Conservation (phyloP, 768 basidiomycete genomes). For the Tricholoma matsutake region DNA sequence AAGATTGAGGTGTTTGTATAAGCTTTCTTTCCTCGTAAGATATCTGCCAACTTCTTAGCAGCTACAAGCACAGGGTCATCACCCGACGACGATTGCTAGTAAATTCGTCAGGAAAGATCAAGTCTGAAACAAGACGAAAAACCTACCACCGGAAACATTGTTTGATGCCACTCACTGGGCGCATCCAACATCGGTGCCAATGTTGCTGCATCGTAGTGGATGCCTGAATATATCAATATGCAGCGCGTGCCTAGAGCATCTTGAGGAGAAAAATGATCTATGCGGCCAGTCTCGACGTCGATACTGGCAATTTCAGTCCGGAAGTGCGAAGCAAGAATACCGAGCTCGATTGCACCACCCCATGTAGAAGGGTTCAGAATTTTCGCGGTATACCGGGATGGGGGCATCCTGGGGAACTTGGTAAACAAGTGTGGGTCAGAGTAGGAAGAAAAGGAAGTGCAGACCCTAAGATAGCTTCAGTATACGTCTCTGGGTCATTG, state of each 20-base stretch:
- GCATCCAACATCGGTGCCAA: constrained; percentile 75
- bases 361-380: constrained; percentile 80
- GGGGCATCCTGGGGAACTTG: constrained; percentile 38
- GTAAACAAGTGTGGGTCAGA: not conserved
- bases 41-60: constrained; percentile 66
- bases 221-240: constrained; percentile 90
- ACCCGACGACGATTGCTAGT: constrained; percentile 25
- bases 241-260: constrained; percentile 45
- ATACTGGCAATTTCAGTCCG: constrained; percentile 83
- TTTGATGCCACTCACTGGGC: constrained; percentile 87
- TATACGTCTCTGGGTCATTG: constrained; percentile 67
- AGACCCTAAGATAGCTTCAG: constrained; percentile 86
- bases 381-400: constrained; percentile 71
- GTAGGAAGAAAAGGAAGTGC: not conserved
- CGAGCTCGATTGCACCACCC: constrained; percentile 96
- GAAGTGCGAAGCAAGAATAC: constrained; percentile 81
- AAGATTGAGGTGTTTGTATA: constrained; percentile 93
- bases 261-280: constrained; percentile 71
- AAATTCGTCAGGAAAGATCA: not conserved
- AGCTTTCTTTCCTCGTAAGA: constrained; percentile 72
- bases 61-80: constrained; percentile 60
- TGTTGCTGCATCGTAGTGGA: constrained; percentile 92
- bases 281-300: constrained; percentile 89
- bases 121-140: not conserved
- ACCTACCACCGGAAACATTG: constrained; percentile 65